Evolutionary conservation across 306 rosid genomes (phyloP).

Genomic region (Abrus pulchellus): DNA sequence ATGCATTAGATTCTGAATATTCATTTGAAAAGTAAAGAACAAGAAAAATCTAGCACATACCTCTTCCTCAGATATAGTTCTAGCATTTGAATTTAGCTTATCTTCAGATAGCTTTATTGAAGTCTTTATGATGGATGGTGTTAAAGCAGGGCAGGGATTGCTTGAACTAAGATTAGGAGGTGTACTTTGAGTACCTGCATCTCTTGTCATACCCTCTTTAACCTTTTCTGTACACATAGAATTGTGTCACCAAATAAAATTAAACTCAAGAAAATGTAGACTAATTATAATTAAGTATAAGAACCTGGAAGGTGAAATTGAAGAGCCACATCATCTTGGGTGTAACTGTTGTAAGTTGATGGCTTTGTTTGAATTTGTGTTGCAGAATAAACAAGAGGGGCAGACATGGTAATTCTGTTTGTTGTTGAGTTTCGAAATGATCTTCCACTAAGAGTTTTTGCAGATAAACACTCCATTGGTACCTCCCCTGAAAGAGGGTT

Average conservation of each 20-base stretch:
- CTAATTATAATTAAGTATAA: not conserved
- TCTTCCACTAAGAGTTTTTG: conserved; percentile 90
- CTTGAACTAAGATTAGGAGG: conserved; percentile 66
- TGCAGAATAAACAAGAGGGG: conserved; percentile 73
- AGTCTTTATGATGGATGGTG: conserved; percentile 71
- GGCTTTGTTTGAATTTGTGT: conserved; percentile 62
- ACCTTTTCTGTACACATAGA: conserved; percentile 58
- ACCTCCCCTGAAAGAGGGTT: conserved; percentile 94
- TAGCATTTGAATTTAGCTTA: conserved; percentile 63
- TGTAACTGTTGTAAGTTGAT: conserved; percentile 44
- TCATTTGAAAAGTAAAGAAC: not conserved
- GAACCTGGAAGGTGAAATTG: conserved; percentile 75
- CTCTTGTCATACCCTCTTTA: conserved; percentile 69
- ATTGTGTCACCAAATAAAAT: not conserved
- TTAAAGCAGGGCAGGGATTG: conserved; percentile 68
- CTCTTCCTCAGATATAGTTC: conserved; percentile 59
- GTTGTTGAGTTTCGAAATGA: conserved; percentile 72
- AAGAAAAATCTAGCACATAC: conserved; percentile 46
- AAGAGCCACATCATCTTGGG: conserved; percentile 56
- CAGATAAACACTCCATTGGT: conserved; percentile 94
- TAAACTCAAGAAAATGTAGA: not conserved
- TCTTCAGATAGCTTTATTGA: conserved; percentile 59
- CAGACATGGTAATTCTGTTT: conserved; percentile 74
- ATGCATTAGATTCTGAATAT: not conserved
- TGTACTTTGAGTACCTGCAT: conserved; percentile 90